Base-by-base conservation (phyloP, 352 stramenopile species). In the Globisporangium echinulatum region DNA sequence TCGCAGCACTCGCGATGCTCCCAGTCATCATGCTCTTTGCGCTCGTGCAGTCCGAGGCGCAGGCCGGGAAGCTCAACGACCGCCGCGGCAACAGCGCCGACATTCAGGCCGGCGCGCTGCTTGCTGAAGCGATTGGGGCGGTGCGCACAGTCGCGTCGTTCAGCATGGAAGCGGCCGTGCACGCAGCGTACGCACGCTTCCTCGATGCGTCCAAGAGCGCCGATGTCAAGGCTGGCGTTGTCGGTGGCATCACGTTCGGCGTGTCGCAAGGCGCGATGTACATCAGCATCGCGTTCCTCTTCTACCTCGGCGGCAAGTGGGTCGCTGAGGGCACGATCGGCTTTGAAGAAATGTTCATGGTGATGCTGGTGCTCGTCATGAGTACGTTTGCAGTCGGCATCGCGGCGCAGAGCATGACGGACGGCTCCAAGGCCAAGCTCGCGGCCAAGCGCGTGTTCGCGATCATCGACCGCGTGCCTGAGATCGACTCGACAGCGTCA, bases 141-240 rank as follows among this genome's bases (percentile, higher is more conserved):
- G 85, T 90, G 46, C 80, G 80, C 46, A 90, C 80, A 1, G 74
- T 48, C 68, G 38, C 42, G 19, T 78, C 72, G 4, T 72, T 82
- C 52, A 56, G 62, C 37, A 67, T 82, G 63, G 73, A 82, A 50
- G 37, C 49, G n/a, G 9, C 11, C 0, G 33, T 72, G 4, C 49
- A 64, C 77, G 60, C 70, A 79, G 42, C 44, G 37, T 82, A 82
- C 54, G 40, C 56, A 10, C 8, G 10, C 0, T 62, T 67, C 19
- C 51, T 82, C 11, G 59, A 69, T 8, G 63, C 56, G 4, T 75
- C 70, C 5, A 61, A 59, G 62, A 48, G 15, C 5, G 36, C 50
- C 6, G 69, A 75, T 25, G 58, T 71, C 9, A 77, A 68, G 38
- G 37, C 50, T 7, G 68, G 78, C n/a, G 51, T 72, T 25, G 52